Percentiles rank a stretch among this genome's conserved stretches.
Conservation (phyloP, 1,139 yeast species). For the Hyphopichia khmerensis region DNA sequence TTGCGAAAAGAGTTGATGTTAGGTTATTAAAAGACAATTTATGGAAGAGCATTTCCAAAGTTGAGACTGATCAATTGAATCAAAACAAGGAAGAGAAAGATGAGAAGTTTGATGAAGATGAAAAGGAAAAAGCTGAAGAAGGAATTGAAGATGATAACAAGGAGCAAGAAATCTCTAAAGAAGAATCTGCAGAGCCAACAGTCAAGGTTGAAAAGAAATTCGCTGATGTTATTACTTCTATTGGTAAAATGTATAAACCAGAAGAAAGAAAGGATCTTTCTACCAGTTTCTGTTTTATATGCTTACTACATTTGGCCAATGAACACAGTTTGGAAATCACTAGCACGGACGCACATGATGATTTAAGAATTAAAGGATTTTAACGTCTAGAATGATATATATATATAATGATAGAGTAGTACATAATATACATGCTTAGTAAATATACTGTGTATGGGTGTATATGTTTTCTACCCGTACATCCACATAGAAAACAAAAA, state of each 20-base stretch:
- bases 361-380: constrained; percentile 52
- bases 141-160: constrained; percentile 9
- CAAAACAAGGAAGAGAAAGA: neutral
- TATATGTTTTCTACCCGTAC: too few relatives aligned
- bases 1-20: constrained; percentile 85
- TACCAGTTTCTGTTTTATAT: constrained; percentile 84
- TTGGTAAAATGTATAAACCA: constrained; percentile 52
- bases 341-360: constrained; percentile 55
- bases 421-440: too few relatives aligned
- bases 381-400: constrained; percentile 8
- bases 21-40: constrained; percentile 75
- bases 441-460: too few relatives aligned
- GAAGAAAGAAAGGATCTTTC: constrained; percentile 66
- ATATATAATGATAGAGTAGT: too few relatives aligned
- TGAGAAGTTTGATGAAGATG: neutral
- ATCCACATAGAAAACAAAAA: too few relatives aligned
- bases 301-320: constrained; percentile 82
- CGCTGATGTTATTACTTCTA: constrained; percentile 47
- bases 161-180: constrained; percentile 10
- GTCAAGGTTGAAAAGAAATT: constrained; percentile 29
- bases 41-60: constrained; percentile 59
- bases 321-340: constrained; percentile 76
- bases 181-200: constrained; percentile 8
- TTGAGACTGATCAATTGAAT: constrained; percentile 6
- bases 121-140: constrained; percentile 1